Conservation (phyloP, 768 basidiomycete genomes). For the Myochromella boudieri region DNA sequence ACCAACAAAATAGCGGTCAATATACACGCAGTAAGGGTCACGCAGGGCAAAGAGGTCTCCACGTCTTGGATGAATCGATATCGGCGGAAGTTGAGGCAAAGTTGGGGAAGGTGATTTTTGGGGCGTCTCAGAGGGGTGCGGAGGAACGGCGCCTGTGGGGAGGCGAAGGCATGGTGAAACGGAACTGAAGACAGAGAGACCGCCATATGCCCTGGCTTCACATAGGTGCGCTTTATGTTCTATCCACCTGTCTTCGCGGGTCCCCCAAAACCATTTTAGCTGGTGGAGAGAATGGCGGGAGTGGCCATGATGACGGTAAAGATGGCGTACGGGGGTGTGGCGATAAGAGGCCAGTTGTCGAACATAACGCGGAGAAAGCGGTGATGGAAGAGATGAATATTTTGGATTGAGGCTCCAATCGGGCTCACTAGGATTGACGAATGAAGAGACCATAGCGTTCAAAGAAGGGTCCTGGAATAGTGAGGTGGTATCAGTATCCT, state of each 20-base stretch:
- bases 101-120: slow-evolving; percentile 9
- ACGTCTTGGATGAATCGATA: slow-evolving; percentile 56
- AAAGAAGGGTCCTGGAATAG: slow-evolving; percentile 15
- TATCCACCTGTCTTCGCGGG: slow-evolving; percentile 52
- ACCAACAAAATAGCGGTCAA: slow-evolving; percentile 59
- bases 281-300: slow-evolving; percentile 61
- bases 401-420: slow-evolving; percentile 26
- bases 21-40: slow-evolving; percentile 53
- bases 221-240: slow-evolving; percentile 29
- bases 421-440: slow-evolving; percentile 18
- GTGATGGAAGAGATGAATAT: slow-evolving; percentile 38
- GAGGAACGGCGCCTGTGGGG: slow-evolving; percentile 2
- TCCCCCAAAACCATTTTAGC: slow-evolving; percentile 62
- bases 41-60: slow-evolving; percentile 61
- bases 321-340: slow-evolving; percentile 35
- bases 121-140: slow-evolving; percentile 18
- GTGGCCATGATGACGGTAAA: slow-evolving; percentile 58
- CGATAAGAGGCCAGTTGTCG: slow-evolving; percentile 14
- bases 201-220: slow-evolving; percentile 26
- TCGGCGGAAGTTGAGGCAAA: slow-evolving; percentile 26
- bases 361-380: slow-evolving; percentile 31
- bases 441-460: slow-evolving; percentile 11
- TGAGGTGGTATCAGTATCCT: slow-evolving; percentile 19
- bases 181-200: slow-evolving; percentile 20
- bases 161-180: slow-evolving; percentile 16